A percentile compares a stretch with the other conserved stretches of the same genome.
Conservation (phyloP, 2,329 filamentous ascomycete genomes). For the Claviceps cyperi region DNA sequence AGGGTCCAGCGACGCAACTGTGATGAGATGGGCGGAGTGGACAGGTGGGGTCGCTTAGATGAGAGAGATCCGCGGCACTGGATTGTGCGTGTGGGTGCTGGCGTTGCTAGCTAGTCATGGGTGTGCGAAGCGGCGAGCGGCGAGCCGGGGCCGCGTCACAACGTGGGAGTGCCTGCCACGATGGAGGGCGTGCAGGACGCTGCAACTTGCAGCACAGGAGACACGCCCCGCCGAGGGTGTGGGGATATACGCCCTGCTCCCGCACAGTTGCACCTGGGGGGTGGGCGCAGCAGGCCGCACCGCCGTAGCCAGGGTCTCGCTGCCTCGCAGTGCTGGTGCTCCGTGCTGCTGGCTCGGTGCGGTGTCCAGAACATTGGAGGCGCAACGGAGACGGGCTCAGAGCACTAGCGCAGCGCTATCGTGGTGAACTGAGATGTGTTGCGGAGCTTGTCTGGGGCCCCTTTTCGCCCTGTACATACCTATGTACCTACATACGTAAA, state of each 20-base stretch:
- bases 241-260: background rate
- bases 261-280: background rate
- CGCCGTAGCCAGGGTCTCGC: background rate
- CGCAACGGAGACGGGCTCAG: background rate
- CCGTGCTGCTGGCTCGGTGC: too few relatives aligned
- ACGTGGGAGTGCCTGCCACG: conserved; percentile 7
- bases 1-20: conserved; percentile 4
- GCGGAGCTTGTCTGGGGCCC: background rate
- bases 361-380: background rate
- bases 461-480: background rate
- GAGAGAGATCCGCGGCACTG: conserved; percentile 19
- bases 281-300: background rate
- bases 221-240: background rate
- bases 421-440: conserved; percentile 1
- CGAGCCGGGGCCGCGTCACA: conserved; percentile 9
- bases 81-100: conserved; percentile 17
- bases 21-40: conserved; percentile 10
- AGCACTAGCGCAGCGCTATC: conserved; percentile 1
- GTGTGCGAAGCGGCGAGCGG: conserved; percentile 3
- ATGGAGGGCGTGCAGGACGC: conserved; percentile 4
- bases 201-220: too few relatives aligned
- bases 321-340: too few relatives aligned
- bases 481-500: too few relatives aligned
- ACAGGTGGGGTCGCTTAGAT: conserved; percentile 5
- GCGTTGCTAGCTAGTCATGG: conserved; percentile 14